Conservation (phyloP, 2,329 filamentous ascomycete genomes). For the Colletotrichum gloeosporioides region DNA sequence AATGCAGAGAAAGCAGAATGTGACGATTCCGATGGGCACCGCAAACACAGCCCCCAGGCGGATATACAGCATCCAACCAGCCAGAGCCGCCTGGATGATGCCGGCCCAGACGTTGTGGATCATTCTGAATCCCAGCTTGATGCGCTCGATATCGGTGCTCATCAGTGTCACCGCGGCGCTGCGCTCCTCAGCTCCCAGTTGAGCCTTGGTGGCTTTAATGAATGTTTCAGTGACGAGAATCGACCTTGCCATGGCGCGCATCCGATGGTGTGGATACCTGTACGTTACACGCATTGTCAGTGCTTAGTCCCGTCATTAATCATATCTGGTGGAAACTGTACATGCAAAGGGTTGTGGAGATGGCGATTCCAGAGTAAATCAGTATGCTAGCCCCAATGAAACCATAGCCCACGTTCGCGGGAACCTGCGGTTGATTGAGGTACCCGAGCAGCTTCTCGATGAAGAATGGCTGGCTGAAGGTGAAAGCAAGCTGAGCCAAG, state of each 20-base stretch:
- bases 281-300: too few relatives aligned
- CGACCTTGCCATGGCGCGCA: slow-evolving; percentile 23
- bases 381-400: slow-evolving; percentile 37
- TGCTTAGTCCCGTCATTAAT: slow-evolving; percentile 25
- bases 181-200: slow-evolving; percentile 27
- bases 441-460: slow-evolving; percentile 42
- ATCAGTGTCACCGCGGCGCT: slow-evolving; percentile 40
- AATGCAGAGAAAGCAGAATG: slow-evolving; percentile 2
- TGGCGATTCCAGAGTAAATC: slow-evolving; percentile 37
- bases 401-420: slow-evolving; percentile 32
- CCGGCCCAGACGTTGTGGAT: slow-evolving; percentile 41
- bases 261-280: too few relatives aligned
- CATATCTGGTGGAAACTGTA: slow-evolving; percentile 32
- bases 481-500: slow-evolving; percentile 42
- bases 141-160: slow-evolving; percentile 41
- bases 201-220: slow-evolving; percentile 33
- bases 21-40: slow-evolving; percentile 24
- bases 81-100: slow-evolving; percentile 34
- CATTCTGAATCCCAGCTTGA: slow-evolving; percentile 30
- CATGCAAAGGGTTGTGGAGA: slow-evolving; percentile 35
- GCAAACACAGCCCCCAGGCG: slow-evolving; percentile 35
- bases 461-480: slow-evolving; percentile 49
- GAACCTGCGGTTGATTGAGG: slow-evolving; percentile 28
- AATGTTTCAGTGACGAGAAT: slow-evolving; percentile 33
- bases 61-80: slow-evolving; percentile 34